A percentile compares a stretch with the other conserved stretches of the same genome.
Conservation (phyloP, 2,329 filamentous ascomycete genomes). For the Fusarium nurragi region DNA sequence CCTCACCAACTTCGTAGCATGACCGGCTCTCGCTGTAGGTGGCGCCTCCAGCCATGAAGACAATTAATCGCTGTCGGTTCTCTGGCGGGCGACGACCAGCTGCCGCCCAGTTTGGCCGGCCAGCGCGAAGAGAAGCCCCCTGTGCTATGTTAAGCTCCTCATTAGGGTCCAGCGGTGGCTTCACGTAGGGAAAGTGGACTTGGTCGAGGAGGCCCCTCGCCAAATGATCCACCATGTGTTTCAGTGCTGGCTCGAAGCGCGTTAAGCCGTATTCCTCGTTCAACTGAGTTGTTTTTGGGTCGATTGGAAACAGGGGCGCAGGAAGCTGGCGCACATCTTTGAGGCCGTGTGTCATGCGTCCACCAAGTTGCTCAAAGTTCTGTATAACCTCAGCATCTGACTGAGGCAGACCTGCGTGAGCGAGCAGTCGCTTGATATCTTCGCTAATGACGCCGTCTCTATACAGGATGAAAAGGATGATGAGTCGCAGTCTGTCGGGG, state of each 20-base stretch:
- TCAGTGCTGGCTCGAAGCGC: constrained; percentile 83
- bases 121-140: constrained; percentile 83
- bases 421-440: constrained; percentile 84
- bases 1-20: constrained; percentile 85
- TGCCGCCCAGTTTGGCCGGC: constrained; percentile 95
- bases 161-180: constrained; percentile 72
- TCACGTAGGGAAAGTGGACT: constrained; percentile 75
- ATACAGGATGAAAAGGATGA: constrained; percentile 87
- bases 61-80: constrained; percentile 87
- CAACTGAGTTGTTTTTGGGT: constrained; percentile 62
- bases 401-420: constrained; percentile 80
- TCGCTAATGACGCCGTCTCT: constrained; percentile 84
- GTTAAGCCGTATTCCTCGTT: constrained; percentile 87
- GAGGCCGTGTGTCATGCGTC: constrained; percentile 71
- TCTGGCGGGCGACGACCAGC: constrained; percentile 77
- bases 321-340: constrained; percentile 78
- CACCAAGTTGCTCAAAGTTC: constrained; percentile 86
- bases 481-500: constrained; percentile 82
- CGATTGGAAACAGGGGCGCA: constrained; percentile 76
- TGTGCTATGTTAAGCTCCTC: constrained; percentile 65
- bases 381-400: constrained; percentile 76
- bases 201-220: constrained; percentile 74
- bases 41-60: constrained; percentile 95
- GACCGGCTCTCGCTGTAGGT: constrained; percentile 90
- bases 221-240: constrained; percentile 82